These are phyloP conservation scores for Boletus hoseneyae DNA, from an alignment of 1,284 basidiomycete genomes.

Conservation along the genomic window DNA sequence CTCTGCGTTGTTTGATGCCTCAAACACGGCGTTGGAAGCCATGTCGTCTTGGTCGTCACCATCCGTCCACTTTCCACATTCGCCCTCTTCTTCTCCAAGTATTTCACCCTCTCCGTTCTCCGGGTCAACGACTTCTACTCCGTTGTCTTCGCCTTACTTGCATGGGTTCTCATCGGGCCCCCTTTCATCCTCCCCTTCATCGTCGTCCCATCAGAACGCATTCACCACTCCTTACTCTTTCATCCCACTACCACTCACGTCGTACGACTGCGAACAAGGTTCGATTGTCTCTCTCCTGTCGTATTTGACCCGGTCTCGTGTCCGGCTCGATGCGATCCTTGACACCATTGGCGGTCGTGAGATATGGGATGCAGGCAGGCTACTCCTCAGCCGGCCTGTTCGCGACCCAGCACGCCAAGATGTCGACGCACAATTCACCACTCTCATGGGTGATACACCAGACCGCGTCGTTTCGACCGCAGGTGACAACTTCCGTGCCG, in stretches of 20 bases:
- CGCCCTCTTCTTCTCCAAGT: constrained; percentile 31
- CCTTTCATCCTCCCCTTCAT: constrained; percentile 27
- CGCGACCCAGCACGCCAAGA: constrained; percentile 26
- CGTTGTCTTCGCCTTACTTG: constrained; percentile 31
- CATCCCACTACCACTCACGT: constrained; percentile 24
- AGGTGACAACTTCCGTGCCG: constrained; percentile 67
- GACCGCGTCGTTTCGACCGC: constrained; percentile 61
- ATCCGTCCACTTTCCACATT: constrained; percentile 26
- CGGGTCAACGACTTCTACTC: constrained; percentile 30
- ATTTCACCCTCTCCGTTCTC: constrained; percentile 34
- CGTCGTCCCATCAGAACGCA: constrained; percentile 26
- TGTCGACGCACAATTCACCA: constrained; percentile 61
- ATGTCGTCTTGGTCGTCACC: constrained; percentile 25
- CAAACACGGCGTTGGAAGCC: constrained; percentile 18
- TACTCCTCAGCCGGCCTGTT: constrained; percentile 48
- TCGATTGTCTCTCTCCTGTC: constrained; percentile 51
- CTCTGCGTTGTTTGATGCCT: constrained; percentile 31
- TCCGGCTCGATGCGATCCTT: constrained; percentile 69
- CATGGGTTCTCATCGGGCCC: constrained; percentile 25
- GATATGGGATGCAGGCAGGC: constrained; percentile 69
- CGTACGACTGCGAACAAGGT: constrained; percentile 28
- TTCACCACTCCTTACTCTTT: constrained; percentile 32
- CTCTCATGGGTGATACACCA: constrained; percentile 66
- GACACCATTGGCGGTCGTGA: constrained; percentile 78
- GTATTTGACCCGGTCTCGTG: constrained; percentile 47